Evolutionary conservation across 176 grass and related monocot genomes (phyloP), one percentile per base, ranked within the genome.

Genomic region (Alloteropsis semialata): DNA sequence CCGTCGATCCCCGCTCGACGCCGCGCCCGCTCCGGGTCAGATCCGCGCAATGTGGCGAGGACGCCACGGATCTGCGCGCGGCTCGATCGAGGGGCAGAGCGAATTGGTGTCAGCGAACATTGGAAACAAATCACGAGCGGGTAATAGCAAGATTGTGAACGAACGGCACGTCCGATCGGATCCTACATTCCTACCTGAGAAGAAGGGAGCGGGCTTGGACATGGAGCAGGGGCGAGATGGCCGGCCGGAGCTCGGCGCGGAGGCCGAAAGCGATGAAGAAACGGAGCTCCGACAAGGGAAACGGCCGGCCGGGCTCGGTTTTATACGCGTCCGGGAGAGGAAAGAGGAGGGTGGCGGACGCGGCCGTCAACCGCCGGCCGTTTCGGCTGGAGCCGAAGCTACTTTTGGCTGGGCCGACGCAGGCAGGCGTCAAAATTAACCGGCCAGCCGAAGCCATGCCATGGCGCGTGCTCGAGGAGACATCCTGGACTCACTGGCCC

Each of bases 241-340:
- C n/a, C 24, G 82, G 87, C 64, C 69, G 82, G 76, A 89, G 77
- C 87, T 76, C 69, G 51, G 51, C 60, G 39, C 67, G 9, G 41
- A n/a, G 0, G 50, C 70, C 10, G 45, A 57, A 22, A n/a, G n/a
- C n/a, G n/a, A n/a, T n/a, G n/a, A 36, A 84, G 50, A 41, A 84
- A 50, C 54, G 54, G 87, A 81, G 70, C 76, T 89, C 82, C 87
- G 82, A 81, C 87, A 36, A 50, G 62, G 74, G 77, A 66, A 39
- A 81, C 32, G 14, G 62, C 3, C 4, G 77, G 42, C 2, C 12
- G 33, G 51, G 29, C 18, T 59, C 42, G 50, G 1, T 21, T 68
- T 75, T 84, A 89, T 80, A 74, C 34, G 50, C 67, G 37, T 54
- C 21, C 11, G 48, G 5, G 21, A 11, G 22, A 66, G 18, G 48